Evolutionary conservation across 148 eudicot genomes (phyloP).

Genomic region (Spergularia marina): DNA sequence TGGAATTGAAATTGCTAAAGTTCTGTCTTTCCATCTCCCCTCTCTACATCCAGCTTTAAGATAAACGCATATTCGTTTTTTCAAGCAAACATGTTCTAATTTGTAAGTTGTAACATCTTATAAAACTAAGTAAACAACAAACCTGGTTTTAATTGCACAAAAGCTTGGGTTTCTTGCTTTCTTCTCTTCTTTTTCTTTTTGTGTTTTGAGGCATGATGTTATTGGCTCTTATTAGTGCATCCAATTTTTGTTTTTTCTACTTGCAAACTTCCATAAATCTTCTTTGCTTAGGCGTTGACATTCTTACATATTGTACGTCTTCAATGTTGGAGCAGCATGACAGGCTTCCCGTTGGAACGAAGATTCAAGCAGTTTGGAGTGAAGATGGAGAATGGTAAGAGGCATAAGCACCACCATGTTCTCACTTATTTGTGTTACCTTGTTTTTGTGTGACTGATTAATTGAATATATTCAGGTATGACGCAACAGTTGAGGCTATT

Average conservation of each 20-base stretch:
- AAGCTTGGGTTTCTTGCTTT: background rate
- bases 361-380: conserved; percentile 96
- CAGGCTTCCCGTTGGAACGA: conserved; percentile 66
- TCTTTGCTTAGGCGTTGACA: background rate
- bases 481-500: conserved; percentile 68
- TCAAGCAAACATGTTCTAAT: too few species aligned
- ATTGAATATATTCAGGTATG: conserved; percentile 78
- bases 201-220: too few species aligned
- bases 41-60: too few species aligned
- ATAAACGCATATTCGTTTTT: too few species aligned
- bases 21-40: background rate
- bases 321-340: conserved; percentile 43
- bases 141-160: background rate
- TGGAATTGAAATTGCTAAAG: background rate
- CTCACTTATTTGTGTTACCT: conserved; percentile 14
- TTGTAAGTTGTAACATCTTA: too few species aligned
- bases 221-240: too few species aligned
- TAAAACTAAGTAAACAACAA: too few species aligned
- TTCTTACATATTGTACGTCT: conserved; percentile 2
- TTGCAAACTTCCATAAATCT: background rate
- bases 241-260: too few species aligned
- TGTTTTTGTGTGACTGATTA: conserved; percentile 46
- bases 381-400: conserved; percentile 97
- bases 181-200: background rate
- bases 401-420: conserved; percentile 10